Evolutionary conservation across 2,329 filamentous ascomycete species (phyloP).

Genomic region (Aspergillus brasiliensis): DNA sequence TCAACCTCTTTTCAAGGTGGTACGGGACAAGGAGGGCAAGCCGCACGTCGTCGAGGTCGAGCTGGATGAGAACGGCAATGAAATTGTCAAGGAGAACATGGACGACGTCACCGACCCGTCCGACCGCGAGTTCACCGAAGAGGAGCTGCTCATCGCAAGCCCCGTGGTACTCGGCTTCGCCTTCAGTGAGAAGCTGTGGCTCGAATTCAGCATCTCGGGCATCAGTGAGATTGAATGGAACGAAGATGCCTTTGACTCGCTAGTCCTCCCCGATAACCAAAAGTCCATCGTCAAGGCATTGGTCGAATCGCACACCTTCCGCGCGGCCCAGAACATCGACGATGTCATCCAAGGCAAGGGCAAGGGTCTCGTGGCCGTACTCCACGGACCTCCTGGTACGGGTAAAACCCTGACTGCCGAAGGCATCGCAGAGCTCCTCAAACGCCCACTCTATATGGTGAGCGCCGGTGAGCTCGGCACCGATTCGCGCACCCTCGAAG

Average conservation of each 20-base stretch:
- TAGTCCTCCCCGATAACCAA: constrained; percentile 68
- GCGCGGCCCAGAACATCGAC: constrained; percentile 78
- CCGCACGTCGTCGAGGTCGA: constrained; percentile 57
- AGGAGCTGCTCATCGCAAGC: constrained; percentile 81
- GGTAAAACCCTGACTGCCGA: constrained; percentile 89
- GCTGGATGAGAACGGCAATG: constrained; percentile 57
- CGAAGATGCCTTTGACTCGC: constrained; percentile 74
- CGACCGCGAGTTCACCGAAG: constrained; percentile 68
- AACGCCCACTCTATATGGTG: constrained; percentile 80
- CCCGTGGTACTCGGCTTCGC: constrained; percentile 84
- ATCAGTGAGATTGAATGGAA: constrained; percentile 85
- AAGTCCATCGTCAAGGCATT: constrained; percentile 75
- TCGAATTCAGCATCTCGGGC: constrained; percentile 80
- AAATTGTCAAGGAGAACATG: constrained; percentile 59
- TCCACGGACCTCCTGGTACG: constrained; percentile 83
- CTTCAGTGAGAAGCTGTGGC: constrained; percentile 86
- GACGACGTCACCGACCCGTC: constrained; percentile 46
- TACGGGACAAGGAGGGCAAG: constrained; percentile 56
- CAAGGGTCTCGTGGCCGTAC: constrained; percentile 77
- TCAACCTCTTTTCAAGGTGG: constrained; percentile 54
- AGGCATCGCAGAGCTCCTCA: constrained; percentile 79
- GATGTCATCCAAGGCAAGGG: constrained; percentile 83
- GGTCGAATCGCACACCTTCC: constrained; percentile 81
- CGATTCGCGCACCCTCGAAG: constrained; percentile 71
- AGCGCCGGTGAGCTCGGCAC: constrained; percentile 81